phyloP scores from a whole-genome alignment of 75 land plant genomes.

The Sequoia sempervirens region DNA sequence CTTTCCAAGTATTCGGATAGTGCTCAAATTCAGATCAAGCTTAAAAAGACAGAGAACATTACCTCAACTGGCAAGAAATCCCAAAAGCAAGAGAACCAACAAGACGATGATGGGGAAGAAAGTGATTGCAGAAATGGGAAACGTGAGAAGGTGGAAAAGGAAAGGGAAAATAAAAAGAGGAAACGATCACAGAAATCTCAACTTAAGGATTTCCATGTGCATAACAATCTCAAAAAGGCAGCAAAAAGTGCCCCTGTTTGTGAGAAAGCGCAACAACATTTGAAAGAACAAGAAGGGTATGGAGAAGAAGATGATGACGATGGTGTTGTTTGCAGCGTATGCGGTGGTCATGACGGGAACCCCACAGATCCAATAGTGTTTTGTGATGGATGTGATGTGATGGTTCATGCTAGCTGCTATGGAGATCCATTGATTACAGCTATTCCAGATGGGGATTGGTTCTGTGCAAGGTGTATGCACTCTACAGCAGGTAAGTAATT shows the following conservation, averaged over 20 bases:
- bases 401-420: constrained; percentile 81
- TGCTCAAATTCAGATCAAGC: neutral
- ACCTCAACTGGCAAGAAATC: neutral
- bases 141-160: neutral
- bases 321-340: constrained; percentile 64
- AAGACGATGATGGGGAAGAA: constrained; percentile 16
- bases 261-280: neutral
- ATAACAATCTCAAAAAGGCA: constrained; percentile 12
- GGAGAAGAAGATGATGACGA: constrained; percentile 59
- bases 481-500: no score
- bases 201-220: neutral
- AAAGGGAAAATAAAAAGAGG: neutral
- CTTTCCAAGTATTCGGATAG: neutral
- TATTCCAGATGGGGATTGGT: constrained; percentile 91
- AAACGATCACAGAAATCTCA: neutral
- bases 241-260: neutral
- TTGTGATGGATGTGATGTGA: constrained; percentile 90
- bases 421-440: constrained; percentile 59
- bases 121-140: constrained; percentile 42
- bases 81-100: neutral
- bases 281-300: neutral
- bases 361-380: constrained; percentile 79
- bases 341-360: constrained; percentile 71
- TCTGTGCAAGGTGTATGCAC: constrained; percentile 45
- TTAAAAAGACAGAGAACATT: constrained; percentile 13